A percentile compares a stretch with the other conserved stretches of the same genome.
Conservation (phyloP, 179 eudicot genomes). For the Patellifolia procumbens region DNA sequence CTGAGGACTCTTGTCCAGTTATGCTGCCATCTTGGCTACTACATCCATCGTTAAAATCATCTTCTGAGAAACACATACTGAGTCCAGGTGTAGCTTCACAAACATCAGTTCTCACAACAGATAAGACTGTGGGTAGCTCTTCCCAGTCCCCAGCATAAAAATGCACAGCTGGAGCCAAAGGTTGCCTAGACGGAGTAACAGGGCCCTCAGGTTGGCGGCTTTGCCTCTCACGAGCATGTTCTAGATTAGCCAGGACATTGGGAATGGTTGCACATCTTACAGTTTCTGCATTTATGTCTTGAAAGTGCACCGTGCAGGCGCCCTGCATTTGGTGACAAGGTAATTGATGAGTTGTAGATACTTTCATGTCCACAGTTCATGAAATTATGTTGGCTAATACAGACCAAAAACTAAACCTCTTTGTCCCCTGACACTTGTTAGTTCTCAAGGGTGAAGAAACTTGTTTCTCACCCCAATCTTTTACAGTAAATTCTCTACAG, state of each 20-base stretch:
- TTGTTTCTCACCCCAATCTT: not conserved
- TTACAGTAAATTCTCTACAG: too few species aligned
- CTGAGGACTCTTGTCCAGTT: slow-evolving; percentile 53
- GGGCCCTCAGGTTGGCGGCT: slow-evolving; percentile 70
- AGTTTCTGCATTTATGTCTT: slow-evolving; percentile 69
- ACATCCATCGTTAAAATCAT: slow-evolving; percentile 67
- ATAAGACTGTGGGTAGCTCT: slow-evolving; percentile 59
- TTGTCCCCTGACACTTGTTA: not conserved
- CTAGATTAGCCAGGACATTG: slow-evolving; percentile 75
- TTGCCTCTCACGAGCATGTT: slow-evolving; percentile 72
- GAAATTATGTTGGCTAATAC: not conserved
- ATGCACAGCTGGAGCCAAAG: slow-evolving; percentile 58
- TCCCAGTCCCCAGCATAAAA: slow-evolving; percentile 88
- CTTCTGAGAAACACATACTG: slow-evolving; percentile 76
- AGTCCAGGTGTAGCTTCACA: slow-evolving; percentile 53
- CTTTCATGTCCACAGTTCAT: too few species aligned
- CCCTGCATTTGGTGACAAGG: slow-evolving; percentile 48
- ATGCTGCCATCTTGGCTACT: slow-evolving; percentile 82
- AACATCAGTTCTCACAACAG: slow-evolving; percentile 50
- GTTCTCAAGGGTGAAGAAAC: too few species aligned
- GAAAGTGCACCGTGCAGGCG: slow-evolving; percentile 72
- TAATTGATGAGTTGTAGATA: slow-evolving; percentile 2
- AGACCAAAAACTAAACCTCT: not conserved
- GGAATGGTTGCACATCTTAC: slow-evolving; percentile 77
- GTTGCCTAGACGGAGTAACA: slow-evolving; percentile 69